phyloP scores from a whole-genome alignment of 2,329 filamentous ascomycete genomes.

The Fusarium guadeloupense region DNA sequence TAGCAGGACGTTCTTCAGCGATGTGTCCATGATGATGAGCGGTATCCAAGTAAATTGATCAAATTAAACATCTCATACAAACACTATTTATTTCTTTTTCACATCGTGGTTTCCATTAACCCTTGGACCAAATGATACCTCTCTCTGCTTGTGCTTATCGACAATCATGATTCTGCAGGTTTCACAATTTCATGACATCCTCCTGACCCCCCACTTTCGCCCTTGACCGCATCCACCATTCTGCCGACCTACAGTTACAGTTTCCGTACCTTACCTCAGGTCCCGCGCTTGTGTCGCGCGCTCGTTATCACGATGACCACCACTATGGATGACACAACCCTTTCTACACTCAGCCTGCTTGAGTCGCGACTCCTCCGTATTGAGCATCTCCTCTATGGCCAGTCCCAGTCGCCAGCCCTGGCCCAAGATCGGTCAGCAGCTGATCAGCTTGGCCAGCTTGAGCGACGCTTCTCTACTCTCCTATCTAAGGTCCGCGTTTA shows the following conservation, averaged over 20 bases:
- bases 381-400: conserved; percentile 67
- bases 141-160: conserved; percentile 5
- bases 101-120: too few species aligned
- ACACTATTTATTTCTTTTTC: background rate
- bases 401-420: conserved; percentile 45
- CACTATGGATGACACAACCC: conserved; percentile 61
- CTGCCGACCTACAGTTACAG: conserved; percentile 17
- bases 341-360: conserved; percentile 65
- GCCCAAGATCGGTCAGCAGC: conserved; percentile 53
- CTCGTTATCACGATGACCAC: conserved; percentile 45
- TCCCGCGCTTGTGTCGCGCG: conserved; percentile 25
- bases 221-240: conserved; percentile 33
- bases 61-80: background rate
- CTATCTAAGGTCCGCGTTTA: conserved; percentile 64
- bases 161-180: conserved; percentile 29
- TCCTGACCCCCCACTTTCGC: conserved; percentile 40
- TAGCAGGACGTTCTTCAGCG: background rate
- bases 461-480: conserved; percentile 62
- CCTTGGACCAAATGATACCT: background rate
- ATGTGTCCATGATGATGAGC: conserved; percentile 8
- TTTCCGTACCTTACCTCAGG: conserved; percentile 17
- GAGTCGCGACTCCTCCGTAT: conserved; percentile 67
- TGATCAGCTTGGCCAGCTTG: conserved; percentile 59
- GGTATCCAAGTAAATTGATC: background rate
- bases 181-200: conserved; percentile 40